Conservation (phyloP, 768 basidiomycete species). For the Pisolithus albus region DNA sequence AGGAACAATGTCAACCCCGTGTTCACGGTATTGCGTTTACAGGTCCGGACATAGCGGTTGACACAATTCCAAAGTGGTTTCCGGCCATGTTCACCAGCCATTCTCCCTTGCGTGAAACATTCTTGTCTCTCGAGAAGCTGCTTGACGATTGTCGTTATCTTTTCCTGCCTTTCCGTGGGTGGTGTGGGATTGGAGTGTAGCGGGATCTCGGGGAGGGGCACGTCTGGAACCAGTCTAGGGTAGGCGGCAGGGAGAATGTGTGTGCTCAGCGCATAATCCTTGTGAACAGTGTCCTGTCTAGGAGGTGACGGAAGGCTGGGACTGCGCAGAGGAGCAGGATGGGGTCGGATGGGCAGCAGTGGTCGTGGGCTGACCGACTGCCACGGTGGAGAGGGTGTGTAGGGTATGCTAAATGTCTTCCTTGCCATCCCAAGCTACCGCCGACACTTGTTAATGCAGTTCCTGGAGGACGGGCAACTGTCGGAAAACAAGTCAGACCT, state of each 20-base stretch:
- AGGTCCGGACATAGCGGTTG: conserved; percentile 56
- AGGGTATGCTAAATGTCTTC: conserved; percentile 11
- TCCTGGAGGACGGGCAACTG: no score
- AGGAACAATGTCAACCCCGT: conserved; percentile 63
- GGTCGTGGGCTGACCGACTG: conserved; percentile 17
- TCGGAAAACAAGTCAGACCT: no score
- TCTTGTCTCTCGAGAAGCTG: conserved; percentile 15
- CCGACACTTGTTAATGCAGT: no score
- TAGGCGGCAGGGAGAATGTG: conserved; percentile 26
- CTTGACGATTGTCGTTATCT: conserved; percentile 8
- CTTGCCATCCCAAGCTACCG: background rate
- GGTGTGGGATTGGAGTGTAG: background rate
- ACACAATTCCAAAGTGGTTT: conserved; percentile 59
- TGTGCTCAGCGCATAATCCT: conserved; percentile 20
- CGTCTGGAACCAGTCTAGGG: conserved; percentile 18
- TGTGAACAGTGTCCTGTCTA: conserved; percentile 16
- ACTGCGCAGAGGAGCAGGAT: conserved; percentile 4
- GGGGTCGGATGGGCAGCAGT: conserved; percentile 7
- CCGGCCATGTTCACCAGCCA: conserved; percentile 13
- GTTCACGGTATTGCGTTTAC: conserved; percentile 4
- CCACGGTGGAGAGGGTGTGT: conserved; percentile 15
- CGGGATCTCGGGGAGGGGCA: conserved; percentile 19
- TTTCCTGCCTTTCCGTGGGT: conserved; percentile 7
- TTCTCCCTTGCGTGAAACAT: conserved; percentile 9
- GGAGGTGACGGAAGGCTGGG: conserved; percentile 17